Evolutionary conservation across 495 filamentous ascomycete genomes (phyloP), one percentile per base, ranked within the genome.

Genomic region (Annulohypoxylon moriforme): DNA sequence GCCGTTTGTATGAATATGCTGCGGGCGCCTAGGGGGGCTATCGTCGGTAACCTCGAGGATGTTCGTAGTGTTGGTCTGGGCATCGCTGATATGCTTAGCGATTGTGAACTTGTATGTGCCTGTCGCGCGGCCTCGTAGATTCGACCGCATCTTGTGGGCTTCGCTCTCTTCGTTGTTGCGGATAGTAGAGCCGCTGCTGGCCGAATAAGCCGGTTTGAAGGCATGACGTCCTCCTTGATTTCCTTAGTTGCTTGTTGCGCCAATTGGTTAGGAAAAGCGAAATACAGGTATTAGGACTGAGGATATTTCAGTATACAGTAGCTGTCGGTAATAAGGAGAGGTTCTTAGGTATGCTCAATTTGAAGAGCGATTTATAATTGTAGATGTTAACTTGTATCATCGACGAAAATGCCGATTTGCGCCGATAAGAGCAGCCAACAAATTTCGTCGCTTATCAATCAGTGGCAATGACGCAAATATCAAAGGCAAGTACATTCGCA

Each of bases 1-100:
- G 97, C 96, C 1, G 96, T 99, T 82, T 98, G 96, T 71, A 99
- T 99, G 84, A 98, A 99, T 77, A 98, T 95, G 11, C 90, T 93
- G 36, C 96, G 92, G 66, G 83, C 85, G 62, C 85, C 82, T 16
- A 64, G 66, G n/a, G 76, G 71, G 18, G 74, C 61, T 9, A 66
- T n/a, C 7, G 58, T 50, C 22, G 62, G 62, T 62, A 60, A 66
- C 52, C 50, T 71, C 25, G 55, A 72, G 24, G 53, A 49, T 27
- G 56, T 40, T 29, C 40, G 46, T 13, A 64, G 22, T 14, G 40
- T 53, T 42, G 67, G 75, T 18, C 73, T 73, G 40, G 56, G 75
- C 65, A 10, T 73, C 65, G 73, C 78, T 68, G 75, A 69, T 53
- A 68, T 56, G 33, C 74, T 57, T 7, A 78, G 36, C n/a, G 71